Percentiles rank a stretch among this genome's conserved stretches.
phyloP scores from a whole-genome alignment of 2,329 filamentous ascomycete genomes.

The Penicillium corylophilum region DNA sequence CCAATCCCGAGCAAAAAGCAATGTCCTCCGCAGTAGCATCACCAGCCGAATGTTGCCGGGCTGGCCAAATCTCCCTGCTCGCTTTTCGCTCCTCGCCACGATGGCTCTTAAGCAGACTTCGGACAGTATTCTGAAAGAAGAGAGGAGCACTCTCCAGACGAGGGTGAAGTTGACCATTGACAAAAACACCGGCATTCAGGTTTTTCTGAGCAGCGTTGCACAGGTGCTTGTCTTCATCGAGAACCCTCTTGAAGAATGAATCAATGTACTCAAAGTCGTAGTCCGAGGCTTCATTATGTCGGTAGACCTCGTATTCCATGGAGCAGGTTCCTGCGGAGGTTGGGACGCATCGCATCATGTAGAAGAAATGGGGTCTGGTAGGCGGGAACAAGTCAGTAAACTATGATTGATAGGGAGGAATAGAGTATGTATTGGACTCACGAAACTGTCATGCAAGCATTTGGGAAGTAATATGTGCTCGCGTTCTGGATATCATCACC shows the following conservation, averaged over 20 bases:
- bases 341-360: conserved; percentile 63
- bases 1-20: conserved; percentile 28
- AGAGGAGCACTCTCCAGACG: conserved; percentile 59
- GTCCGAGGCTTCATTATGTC: conserved; percentile 58
- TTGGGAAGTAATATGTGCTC: conserved; percentile 38
- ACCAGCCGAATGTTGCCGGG: conserved; percentile 31
- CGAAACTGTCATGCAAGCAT: conserved; percentile 37
- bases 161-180: conserved; percentile 64
- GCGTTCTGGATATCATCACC: conserved; percentile 44
- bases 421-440: conserved; percentile 16
- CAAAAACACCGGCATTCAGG: conserved; percentile 59
- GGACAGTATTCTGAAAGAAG: conserved; percentile 56
- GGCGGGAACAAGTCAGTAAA: not conserved
- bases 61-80: conserved; percentile 54
- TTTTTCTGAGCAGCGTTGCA: conserved; percentile 60
- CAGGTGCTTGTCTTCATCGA: conserved; percentile 63
- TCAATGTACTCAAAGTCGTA: conserved; percentile 59
- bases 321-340: conserved; percentile 50
- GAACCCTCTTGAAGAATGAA: conserved; percentile 62
- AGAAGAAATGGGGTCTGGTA: conserved; percentile 57
- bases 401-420: not conserved
- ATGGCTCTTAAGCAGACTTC: conserved; percentile 50
- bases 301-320: conserved; percentile 65
- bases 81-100: conserved; percentile 45
- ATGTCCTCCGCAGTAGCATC: conserved; percentile 28